A percentile compares a stretch with the other conserved stretches of the same genome.
These are phyloP conservation scores for Beauveria asiatica DNA, from an alignment of 2,329 filamentous ascomycete species.

Conservation along the genomic window DNA sequence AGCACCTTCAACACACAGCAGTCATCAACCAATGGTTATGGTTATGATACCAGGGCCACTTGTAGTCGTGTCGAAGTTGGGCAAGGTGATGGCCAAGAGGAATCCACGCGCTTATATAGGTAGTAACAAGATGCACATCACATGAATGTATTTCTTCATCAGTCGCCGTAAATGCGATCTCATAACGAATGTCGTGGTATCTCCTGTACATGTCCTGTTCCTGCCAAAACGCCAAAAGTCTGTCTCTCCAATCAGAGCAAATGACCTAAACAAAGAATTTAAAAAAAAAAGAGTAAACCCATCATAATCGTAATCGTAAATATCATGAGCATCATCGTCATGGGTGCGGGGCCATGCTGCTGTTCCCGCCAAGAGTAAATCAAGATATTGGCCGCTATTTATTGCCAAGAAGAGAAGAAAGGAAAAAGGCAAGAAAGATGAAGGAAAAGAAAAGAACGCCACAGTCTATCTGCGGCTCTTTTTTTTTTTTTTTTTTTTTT, in stretches of 20 bases:
- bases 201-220: neutral
- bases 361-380: neutral
- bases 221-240: neutral
- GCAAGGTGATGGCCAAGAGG: too few relatives aligned
- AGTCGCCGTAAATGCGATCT: neutral
- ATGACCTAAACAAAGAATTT: neutral
- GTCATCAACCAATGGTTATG: too few relatives aligned
- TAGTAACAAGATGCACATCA: neutral
- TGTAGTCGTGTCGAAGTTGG: too few relatives aligned
- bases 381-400: neutral
- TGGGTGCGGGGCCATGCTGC: neutral
- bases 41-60: too few relatives aligned
- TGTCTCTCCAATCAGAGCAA: neutral
- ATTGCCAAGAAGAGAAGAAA: neutral
- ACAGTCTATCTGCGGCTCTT: too few relatives aligned
- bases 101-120: too few relatives aligned
- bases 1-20: too few relatives aligned
- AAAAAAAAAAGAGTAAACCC: neutral
- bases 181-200: constrained; percentile 12
- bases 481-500: too few relatives aligned
- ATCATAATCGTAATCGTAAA: neutral
- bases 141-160: neutral
- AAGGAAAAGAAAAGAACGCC: too few relatives aligned
- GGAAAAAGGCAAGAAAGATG: neutral
- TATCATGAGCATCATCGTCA: neutral